phyloP scores from a whole-genome alignment of 805 yeast genomes.

The Starmerella floricola region DNA sequence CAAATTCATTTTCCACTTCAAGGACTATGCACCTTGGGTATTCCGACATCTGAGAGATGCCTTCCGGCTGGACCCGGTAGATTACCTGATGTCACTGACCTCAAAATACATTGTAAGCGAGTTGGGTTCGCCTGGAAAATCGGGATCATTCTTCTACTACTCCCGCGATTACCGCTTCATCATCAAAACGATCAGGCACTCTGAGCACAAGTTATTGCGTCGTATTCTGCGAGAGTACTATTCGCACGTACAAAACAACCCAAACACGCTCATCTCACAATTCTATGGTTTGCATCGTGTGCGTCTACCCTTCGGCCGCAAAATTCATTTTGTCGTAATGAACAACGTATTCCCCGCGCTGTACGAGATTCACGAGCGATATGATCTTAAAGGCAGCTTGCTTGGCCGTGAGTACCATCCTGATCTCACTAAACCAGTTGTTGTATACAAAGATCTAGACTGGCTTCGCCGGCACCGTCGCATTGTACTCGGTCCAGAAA shows the following conservation, averaged over 20 bases:
- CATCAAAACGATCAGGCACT: constrained; percentile 87
- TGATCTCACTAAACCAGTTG: constrained; percentile 19
- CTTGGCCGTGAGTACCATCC: constrained; percentile 47
- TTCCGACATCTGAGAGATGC: constrained; percentile 69
- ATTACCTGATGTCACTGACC: constrained; percentile 80
- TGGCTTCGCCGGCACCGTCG: constrained; percentile 60
- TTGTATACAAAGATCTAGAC: constrained; percentile 74
- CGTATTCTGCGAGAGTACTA: constrained; percentile 64
- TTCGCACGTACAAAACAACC: constrained; percentile 66
- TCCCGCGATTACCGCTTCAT: constrained; percentile 88
- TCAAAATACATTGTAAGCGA: constrained; percentile 87
- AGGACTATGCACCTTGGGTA: constrained; percentile 91
- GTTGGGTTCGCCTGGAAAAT: constrained; percentile 89
- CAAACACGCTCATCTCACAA: constrained; percentile 84
- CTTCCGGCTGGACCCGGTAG: constrained; percentile 91
- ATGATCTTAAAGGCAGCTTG: constrained; percentile 87
- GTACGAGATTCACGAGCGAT: constrained; percentile 69
- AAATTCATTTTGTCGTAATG: constrained; percentile 90
- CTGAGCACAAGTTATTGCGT: constrained; percentile 79
- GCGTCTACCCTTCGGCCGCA: constrained; percentile 71
- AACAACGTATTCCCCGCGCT: constrained; percentile 93
- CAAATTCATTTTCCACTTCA: constrained; percentile 88
- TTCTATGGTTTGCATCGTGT: constrained; percentile 91
- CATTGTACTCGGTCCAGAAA: constrained; percentile 66
- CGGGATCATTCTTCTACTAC: constrained; percentile 92